Evolutionary conservation across 2,329 filamentous ascomycete genomes (phyloP).

Genomic region (Fusarium heterosporum): DNA sequence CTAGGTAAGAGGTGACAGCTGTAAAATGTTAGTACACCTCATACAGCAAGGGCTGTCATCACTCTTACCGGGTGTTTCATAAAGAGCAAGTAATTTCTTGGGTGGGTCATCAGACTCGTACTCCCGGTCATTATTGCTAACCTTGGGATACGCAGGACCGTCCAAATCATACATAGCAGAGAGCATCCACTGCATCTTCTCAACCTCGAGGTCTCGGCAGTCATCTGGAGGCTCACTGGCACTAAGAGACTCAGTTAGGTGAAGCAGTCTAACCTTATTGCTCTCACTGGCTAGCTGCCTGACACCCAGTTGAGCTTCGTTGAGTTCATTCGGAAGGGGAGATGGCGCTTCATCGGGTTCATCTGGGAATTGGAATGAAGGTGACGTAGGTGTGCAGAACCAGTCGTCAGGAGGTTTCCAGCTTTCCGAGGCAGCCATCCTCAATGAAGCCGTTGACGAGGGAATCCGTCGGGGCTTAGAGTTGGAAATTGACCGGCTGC

Average conservation of each 20-base stretch:
- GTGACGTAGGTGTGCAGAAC: constrained; percentile 29
- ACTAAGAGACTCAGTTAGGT: constrained; percentile 8
- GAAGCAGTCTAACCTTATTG: constrained; percentile 19
- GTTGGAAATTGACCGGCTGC: constrained; percentile 8
- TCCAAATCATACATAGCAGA: constrained; percentile 64
- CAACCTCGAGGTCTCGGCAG: constrained; percentile 56
- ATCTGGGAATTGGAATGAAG: background rate
- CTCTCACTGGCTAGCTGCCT: constrained; percentile 15
- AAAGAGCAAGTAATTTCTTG: constrained; percentile 32
- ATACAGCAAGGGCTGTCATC: rapidly evolving
- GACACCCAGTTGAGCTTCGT: constrained; percentile 17
- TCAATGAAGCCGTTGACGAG: constrained; percentile 16
- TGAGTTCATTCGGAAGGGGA: constrained; percentile 6
- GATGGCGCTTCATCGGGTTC: background rate
- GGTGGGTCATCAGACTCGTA: constrained; percentile 36
- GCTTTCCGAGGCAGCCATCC: constrained; percentile 6
- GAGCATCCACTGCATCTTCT: constrained; percentile 71
- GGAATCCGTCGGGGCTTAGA: constrained; percentile 18
- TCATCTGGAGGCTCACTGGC: background rate
- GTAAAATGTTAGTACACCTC: background rate
- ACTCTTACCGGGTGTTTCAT: constrained; percentile 30
- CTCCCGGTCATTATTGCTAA: constrained; percentile 30
- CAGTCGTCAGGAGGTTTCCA: constrained; percentile 31
- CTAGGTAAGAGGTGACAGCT: constrained; percentile 33
- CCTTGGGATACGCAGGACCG: background rate